Evolutionary conservation across 2,329 filamentous ascomycete genomes (phyloP).

Genomic region (Delphinella strobiligena): DNA sequence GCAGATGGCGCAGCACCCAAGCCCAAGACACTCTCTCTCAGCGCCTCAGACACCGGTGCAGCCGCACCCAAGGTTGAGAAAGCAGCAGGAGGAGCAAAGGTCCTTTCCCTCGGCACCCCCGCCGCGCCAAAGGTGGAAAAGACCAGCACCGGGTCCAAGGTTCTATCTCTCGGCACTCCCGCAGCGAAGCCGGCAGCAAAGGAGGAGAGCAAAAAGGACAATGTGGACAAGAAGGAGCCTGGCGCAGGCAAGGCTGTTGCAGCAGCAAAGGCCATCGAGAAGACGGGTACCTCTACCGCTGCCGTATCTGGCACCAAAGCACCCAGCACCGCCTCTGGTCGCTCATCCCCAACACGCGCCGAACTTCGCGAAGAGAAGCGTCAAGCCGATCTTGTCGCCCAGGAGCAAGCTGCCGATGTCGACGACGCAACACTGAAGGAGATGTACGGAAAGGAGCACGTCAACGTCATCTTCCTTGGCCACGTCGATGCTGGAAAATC

Average conservation of each 20-base stretch:
- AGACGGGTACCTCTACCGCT: constrained; percentile 60
- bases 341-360: constrained; percentile 58
- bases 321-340: constrained; percentile 69
- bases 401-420: constrained; percentile 67
- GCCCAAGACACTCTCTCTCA: constrained; percentile 50
- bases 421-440: constrained; percentile 80
- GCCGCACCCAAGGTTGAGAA: constrained; percentile 43
- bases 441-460: constrained; percentile 85
- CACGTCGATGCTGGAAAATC: constrained; percentile 99
- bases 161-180: constrained; percentile 51
- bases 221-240: constrained; percentile 32
- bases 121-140: constrained; percentile 42
- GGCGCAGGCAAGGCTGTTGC: constrained; percentile 74
- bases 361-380: constrained; percentile 41
- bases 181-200: constrained; percentile 25
- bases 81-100: constrained; percentile 45
- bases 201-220: constrained; percentile 24
- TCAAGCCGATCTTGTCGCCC: constrained; percentile 71
- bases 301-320: constrained; percentile 56
- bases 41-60: constrained; percentile 33
- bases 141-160: constrained; percentile 44
- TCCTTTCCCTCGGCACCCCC: constrained; percentile 51
- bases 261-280: constrained; percentile 82
- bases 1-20: constrained; percentile 39
- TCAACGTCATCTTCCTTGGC: constrained; percentile 96